Conservation (phyloP, 306 rosid genomes). For the Vigna nakashimae region DNA sequence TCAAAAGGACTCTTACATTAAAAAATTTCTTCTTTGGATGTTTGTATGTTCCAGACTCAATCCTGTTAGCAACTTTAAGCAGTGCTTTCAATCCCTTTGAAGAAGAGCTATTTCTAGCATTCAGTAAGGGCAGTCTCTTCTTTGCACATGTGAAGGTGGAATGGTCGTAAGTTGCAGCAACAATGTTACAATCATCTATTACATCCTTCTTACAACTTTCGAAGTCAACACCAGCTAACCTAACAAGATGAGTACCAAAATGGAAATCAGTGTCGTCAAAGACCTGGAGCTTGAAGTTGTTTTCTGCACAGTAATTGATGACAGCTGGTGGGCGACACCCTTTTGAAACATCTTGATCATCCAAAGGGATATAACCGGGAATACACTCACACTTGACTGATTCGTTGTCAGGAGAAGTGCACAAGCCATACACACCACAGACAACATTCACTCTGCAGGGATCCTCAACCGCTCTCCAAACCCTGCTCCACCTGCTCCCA, state of each 20-base stretch:
- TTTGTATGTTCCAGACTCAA: background rate
- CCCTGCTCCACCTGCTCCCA: constrained; percentile 39
- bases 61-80: constrained; percentile 16
- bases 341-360: constrained; percentile 21
- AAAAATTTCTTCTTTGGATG: constrained; percentile 17
- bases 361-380: constrained; percentile 36
- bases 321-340: constrained; percentile 41
- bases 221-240: background rate
- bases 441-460: constrained; percentile 38
- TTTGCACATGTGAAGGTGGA: constrained; percentile 36
- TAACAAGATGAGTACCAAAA: constrained; percentile 1
- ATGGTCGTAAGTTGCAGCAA: constrained; percentile 43
- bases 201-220: constrained; percentile 41
- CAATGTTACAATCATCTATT: constrained; percentile 42
- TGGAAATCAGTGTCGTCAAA: constrained; percentile 48
- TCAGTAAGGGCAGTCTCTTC: constrained; percentile 50
- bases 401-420: constrained; percentile 48
- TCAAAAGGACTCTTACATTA: constrained; percentile 25
- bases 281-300: constrained; percentile 35
- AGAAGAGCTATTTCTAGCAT: constrained; percentile 49
- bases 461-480: constrained; percentile 46
- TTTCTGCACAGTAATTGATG: constrained; percentile 35
- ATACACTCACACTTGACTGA: constrained; percentile 39
- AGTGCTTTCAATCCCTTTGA: constrained; percentile 43
- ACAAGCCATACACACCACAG: constrained; percentile 45